Percentiles rank a stretch among this genome's conserved stretches.
phyloP scores from a whole-genome alignment of 108 stramenopile species.

The Skeletonema potamos region DNA sequence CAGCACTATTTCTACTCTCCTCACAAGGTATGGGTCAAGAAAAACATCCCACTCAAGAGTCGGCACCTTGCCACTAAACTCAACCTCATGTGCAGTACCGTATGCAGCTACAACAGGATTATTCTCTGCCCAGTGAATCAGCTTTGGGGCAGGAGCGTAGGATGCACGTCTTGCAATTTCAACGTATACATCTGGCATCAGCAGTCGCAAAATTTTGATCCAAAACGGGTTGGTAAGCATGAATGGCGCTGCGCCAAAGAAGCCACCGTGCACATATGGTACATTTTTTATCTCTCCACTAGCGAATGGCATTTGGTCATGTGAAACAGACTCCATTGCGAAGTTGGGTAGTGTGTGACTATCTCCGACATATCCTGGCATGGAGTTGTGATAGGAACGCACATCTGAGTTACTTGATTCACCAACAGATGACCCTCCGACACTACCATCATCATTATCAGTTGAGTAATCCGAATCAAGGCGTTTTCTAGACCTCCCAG shows the following conservation, averaged over 20 bases:
- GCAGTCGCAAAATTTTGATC: constrained; percentile 66
- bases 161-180: constrained; percentile 76
- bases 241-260: constrained; percentile 88
- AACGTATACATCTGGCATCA: constrained; percentile 89
- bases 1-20: constrained; percentile 67
- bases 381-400: constrained; percentile 7
- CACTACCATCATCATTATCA: constrained; percentile 8
- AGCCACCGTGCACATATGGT: constrained; percentile 87
- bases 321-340: constrained; percentile 58
- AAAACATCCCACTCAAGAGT: constrained; percentile 85
- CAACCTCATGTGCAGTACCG: constrained; percentile 69
- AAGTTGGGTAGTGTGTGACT: constrained; percentile 47
- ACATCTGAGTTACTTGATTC: neutral
- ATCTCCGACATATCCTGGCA: constrained; percentile 8
- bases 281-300: constrained; percentile 63
- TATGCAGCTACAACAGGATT: constrained; percentile 90
- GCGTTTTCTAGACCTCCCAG: constrained; percentile 8
- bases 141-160: constrained; percentile 54
- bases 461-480: neutral
- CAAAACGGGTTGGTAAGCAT: constrained; percentile 80
- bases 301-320: constrained; percentile 72
- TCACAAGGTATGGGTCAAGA: constrained; percentile 73
- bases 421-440: constrained; percentile 21
- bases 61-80: constrained; percentile 55
- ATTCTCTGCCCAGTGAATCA: constrained; percentile 92